Percentiles rank a stretch among this genome's conserved stretches.
Evolutionary conservation across 768 basidiomycete species (phyloP).

Genomic region (Boletus insuetus): DNA sequence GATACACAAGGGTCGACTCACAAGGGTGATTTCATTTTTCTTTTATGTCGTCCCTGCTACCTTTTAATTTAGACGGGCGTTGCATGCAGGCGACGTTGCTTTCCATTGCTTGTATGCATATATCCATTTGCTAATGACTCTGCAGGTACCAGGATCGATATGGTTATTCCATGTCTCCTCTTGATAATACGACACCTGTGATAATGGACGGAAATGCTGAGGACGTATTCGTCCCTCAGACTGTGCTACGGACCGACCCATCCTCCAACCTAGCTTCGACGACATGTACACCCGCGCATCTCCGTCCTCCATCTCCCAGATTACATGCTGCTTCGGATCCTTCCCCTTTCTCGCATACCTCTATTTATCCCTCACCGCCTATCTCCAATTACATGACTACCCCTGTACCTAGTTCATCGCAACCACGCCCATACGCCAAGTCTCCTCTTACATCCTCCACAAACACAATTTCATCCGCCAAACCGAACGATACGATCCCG

Average conservation of each 20-base stretch:
- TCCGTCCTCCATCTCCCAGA: slow-evolving; percentile 30
- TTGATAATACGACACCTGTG: slow-evolving; percentile 35
- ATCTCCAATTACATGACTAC: slow-evolving; percentile 23
- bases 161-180: slow-evolving; percentile 28
- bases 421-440: slow-evolving; percentile 14
- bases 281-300: slow-evolving; percentile 23
- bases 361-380: slow-evolving; percentile 27
- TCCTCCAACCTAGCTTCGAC: slow-evolving; percentile 4
- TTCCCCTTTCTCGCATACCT: slow-evolving; percentile 16
- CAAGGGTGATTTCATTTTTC: slow-evolving; percentile 25
- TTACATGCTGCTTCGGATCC: slow-evolving; percentile 25
- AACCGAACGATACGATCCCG: slow-evolving; percentile 57
- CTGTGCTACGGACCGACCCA: slow-evolving; percentile 20
- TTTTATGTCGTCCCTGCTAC: neutral
- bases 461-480: slow-evolving; percentile 35
- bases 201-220: slow-evolving; percentile 29
- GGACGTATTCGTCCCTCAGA: slow-evolving; percentile 21
- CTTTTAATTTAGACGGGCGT: slow-evolving; percentile 3
- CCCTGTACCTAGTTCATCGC: slow-evolving; percentile 20
- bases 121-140: slow-evolving; percentile 16
- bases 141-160: slow-evolving; percentile 28
- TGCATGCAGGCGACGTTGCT: slow-evolving; percentile 14
- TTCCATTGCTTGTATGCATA: slow-evolving; percentile 9
- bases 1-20: slow-evolving; percentile 22
- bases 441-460: slow-evolving; percentile 36